Evolutionary conservation across 2,329 filamentous ascomycete species (phyloP).

Genomic region (Colletotrichum orchidophilum): DNA sequence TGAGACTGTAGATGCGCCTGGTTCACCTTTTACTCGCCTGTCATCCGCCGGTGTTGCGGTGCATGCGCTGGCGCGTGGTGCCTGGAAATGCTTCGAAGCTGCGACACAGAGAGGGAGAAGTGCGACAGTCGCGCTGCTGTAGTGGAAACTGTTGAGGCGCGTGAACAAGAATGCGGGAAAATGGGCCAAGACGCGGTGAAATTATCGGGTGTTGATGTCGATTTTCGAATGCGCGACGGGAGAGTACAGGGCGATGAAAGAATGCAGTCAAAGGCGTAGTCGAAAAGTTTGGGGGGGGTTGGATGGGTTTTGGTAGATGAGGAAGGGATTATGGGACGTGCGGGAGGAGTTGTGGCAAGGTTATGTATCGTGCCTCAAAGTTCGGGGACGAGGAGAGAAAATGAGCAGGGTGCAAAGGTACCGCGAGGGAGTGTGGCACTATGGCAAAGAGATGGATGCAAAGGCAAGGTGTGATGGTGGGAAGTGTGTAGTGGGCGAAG

Average conservation of each 20-base stretch:
- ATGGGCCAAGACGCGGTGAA: constrained; percentile 19
- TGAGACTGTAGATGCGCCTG: constrained; percentile 39
- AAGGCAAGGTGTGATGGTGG: constrained; percentile 33
- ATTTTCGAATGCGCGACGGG: constrained; percentile 15
- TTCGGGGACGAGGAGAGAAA: constrained; percentile 22
- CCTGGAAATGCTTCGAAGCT: background rate
- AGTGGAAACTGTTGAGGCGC: background rate
- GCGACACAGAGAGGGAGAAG: constrained; percentile 3
- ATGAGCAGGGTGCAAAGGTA: constrained; percentile 18
- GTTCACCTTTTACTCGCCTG: constrained; percentile 34
- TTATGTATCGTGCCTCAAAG: constrained; percentile 35
- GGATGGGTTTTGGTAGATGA: constrained; percentile 16
- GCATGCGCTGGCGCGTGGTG: constrained; percentile 40
- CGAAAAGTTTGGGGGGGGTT: constrained; percentile 23
- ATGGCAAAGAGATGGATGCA: constrained; percentile 12
- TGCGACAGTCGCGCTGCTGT: constrained; percentile 25
- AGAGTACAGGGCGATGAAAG: constrained; percentile 9
- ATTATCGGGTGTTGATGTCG: constrained; percentile 11
- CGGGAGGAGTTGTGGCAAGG: constrained; percentile 32
- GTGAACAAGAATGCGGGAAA: constrained; percentile 1
- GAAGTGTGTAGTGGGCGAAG: constrained; percentile 17
- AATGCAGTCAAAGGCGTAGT: constrained; percentile 25
- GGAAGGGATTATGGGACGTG: constrained; percentile 9
- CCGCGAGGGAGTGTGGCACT: constrained; percentile 21
- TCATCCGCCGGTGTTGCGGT: constrained; percentile 43